A percentile compares a stretch with the other conserved stretches of the same genome.
Evolutionary conservation across 2,329 filamentous ascomycete genomes (phyloP).

Genomic region (Ophiostoma piceae): DNA sequence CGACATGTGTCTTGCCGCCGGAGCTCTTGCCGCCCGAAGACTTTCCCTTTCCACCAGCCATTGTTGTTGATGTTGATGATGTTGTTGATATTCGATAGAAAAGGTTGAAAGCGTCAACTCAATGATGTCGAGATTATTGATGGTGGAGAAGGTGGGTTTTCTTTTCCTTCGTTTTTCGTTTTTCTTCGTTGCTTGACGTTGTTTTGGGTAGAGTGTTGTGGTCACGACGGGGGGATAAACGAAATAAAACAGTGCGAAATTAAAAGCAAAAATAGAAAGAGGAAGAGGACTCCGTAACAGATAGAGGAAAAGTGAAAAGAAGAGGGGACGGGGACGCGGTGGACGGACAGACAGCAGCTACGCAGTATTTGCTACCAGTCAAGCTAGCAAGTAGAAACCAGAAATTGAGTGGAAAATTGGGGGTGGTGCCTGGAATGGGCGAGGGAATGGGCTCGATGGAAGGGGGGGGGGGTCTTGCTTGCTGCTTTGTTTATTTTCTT

Average conservation of each 20-base stretch:
- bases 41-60: constrained; percentile 90
- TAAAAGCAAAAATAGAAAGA: constrained; percentile 12
- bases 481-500: neutral
- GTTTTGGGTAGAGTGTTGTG: neutral
- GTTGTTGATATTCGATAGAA: no score
- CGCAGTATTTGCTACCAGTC: neutral
- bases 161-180: neutral
- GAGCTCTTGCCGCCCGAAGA: constrained; percentile 82
- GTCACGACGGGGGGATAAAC: constrained; percentile 5
- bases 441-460: neutral
- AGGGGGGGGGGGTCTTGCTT: neutral
- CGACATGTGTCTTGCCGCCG: constrained; percentile 67
- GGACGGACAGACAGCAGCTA: neutral
- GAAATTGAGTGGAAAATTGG: constrained; percentile 1
- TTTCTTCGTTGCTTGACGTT: neutral
- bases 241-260: constrained; percentile 12
- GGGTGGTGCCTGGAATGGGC: constrained; percentile 16
- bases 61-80: constrained; percentile 29
- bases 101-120: neutral
- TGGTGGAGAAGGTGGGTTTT: constrained; percentile 12
- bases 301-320: neutral
- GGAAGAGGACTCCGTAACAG: neutral
- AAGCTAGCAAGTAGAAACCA: neutral
- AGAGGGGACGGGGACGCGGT: constrained; percentile 8
- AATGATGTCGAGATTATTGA: neutral